These are phyloP conservation scores for Cyberlindnera samutprakarnensis DNA, from an alignment of 805 yeast species.

Conservation along the genomic window DNA sequence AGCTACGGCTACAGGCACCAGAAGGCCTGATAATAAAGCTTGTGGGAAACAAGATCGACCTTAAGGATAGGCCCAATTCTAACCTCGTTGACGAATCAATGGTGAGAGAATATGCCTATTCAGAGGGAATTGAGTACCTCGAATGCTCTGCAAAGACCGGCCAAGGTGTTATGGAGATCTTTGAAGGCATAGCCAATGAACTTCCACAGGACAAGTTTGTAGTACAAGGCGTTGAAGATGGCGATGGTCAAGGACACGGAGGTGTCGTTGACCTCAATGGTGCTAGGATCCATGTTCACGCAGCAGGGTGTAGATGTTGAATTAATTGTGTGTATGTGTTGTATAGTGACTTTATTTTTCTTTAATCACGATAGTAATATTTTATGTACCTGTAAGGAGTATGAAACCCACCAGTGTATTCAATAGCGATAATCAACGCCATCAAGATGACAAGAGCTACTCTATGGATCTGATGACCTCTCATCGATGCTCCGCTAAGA, in stretches of 20 bases:
- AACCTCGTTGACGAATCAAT: slow-evolving; percentile 18
- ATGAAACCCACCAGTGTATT: no score
- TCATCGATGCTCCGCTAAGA: background rate
- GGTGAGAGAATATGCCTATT: slow-evolving; percentile 5
- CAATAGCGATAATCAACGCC: no score
- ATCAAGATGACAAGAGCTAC: background rate
- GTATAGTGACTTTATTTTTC: no score
- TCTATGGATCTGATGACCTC: background rate
- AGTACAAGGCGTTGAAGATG: slow-evolving; percentile 2
- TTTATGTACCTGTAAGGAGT: no score
- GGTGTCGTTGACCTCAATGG: slow-evolving; percentile 27
- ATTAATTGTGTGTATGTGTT: no score
- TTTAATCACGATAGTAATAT: no score
- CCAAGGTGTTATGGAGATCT: slow-evolving; percentile 42
- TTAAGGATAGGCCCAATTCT: slow-evolving; percentile 22
- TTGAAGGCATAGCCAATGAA: slow-evolving; percentile 36
- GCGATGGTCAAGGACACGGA: slow-evolving; percentile 6
- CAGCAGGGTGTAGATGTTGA: slow-evolving; percentile 5
- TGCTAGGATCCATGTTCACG: slow-evolving; percentile 2
- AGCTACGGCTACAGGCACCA: slow-evolving; percentile 76
- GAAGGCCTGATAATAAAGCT: slow-evolving; percentile 70
- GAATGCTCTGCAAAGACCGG: slow-evolving; percentile 54
- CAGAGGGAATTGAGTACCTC: slow-evolving; percentile 21
- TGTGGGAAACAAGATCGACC: slow-evolving; percentile 82
- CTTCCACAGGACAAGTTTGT: slow-evolving; percentile 31